phyloP scores from a whole-genome alignment of 306 rosid species.

The Quercus agrifolia region DNA sequence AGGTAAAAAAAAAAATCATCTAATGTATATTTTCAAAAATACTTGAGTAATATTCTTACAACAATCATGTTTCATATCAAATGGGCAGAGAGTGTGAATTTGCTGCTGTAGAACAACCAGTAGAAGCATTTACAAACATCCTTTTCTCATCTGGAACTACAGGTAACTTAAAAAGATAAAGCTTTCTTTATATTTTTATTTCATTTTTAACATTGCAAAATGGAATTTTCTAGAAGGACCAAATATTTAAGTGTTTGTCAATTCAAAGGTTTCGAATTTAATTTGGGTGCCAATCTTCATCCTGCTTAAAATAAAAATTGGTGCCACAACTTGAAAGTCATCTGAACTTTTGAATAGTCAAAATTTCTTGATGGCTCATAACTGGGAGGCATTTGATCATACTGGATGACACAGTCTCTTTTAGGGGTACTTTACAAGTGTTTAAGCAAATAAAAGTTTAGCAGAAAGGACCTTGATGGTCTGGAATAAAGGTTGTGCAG shows the following conservation, averaged over 20 bases:
- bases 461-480: not conserved
- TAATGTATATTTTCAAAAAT: not conserved
- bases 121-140: conserved; percentile 68
- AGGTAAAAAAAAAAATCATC: not conserved
- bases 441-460: not conserved
- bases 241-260: not conserved
- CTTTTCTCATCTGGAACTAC: conserved; percentile 99
- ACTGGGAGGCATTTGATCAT: not conserved
- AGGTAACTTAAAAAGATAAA: conserved; percentile 38
- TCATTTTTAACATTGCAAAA: not conserved
- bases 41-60: not conserved
- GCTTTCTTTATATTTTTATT: not conserved
- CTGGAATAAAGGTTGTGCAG: not conserved
- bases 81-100: conserved; percentile 74
- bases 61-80: conserved; percentile 11
- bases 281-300: not conserved
- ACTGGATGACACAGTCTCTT: not conserved
- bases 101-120: conserved; percentile 59
- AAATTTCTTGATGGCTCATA: not conserved
- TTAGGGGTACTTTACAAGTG: not conserved
- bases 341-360: not conserved
- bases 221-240: not conserved
- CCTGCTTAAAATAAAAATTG: not conserved
- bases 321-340: not conserved
- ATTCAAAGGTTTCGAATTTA: not conserved